Conservation (phyloP, 305 asterid species). For the Caryopteris hybrid region DNA sequence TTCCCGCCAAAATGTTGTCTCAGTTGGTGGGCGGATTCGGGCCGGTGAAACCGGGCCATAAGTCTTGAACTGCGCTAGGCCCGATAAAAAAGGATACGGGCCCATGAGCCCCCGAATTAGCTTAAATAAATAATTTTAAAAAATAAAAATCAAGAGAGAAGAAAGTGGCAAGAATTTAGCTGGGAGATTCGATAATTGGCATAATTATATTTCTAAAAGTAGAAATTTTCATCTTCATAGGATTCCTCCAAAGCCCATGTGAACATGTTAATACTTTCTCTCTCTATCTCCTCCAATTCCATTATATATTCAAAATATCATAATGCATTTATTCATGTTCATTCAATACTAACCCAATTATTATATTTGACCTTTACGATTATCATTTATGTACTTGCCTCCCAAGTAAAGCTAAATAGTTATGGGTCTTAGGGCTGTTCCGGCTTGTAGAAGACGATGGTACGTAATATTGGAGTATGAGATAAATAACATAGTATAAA, state of each 20-base stretch:
- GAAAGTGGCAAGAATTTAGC: not conserved
- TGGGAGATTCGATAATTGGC: not conserved
- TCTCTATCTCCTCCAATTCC: not conserved
- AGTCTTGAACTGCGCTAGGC: too few relatives aligned
- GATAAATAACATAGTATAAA: too few relatives aligned
- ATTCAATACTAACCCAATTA: slow-evolving; percentile 18
- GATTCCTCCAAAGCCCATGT: slow-evolving; percentile 50
- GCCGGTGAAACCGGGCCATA: too few relatives aligned
- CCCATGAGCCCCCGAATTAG: slow-evolving; percentile 12
- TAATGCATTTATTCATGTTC: slow-evolving; percentile 39
- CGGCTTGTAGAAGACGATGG: too few relatives aligned
- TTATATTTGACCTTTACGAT: not conserved
- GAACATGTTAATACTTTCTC: slow-evolving; percentile 25
- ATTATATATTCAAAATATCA: not conserved
- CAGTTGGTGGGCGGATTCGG: too few relatives aligned
- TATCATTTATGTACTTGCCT: not conserved
- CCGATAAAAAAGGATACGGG: too few relatives aligned
- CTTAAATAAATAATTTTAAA: not conserved
- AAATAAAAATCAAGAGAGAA: too few relatives aligned
- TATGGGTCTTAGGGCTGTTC: not conserved
- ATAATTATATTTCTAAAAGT: slow-evolving; percentile 2
- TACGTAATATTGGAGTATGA: too few relatives aligned
- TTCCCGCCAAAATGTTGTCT: slow-evolving; percentile 36
- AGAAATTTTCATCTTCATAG: slow-evolving; percentile 34
- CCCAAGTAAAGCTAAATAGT: not conserved